These are phyloP conservation scores for Blastobotrys persicus DNA, from an alignment of 1,139 yeast species.

Conservation along the genomic window DNA sequence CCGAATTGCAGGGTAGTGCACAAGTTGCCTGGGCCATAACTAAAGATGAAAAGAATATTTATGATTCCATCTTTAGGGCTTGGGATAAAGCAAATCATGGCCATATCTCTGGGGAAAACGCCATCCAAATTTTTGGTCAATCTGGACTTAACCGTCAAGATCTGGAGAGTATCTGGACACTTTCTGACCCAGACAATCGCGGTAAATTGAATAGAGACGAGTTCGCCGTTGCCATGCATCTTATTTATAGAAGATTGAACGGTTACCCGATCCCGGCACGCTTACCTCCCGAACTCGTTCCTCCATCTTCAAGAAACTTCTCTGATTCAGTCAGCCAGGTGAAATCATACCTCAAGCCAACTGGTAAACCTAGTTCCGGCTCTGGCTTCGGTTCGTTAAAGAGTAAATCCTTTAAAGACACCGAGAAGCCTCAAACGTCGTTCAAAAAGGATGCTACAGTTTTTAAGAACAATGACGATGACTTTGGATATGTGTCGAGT, in stretches of 20 bases:
- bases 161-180: constrained; percentile 87
- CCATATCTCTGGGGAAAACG: constrained; percentile 71
- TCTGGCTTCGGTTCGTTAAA: constrained; percentile 29
- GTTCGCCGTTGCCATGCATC: constrained; percentile 91
- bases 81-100: constrained; percentile 78
- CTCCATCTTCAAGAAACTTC: constrained; percentile 69
- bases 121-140: constrained; percentile 83
- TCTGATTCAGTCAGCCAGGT: constrained; percentile 49
- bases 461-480: constrained; percentile 62
- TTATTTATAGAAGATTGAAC: constrained; percentile 78
- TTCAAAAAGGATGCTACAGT: constrained; percentile 51
- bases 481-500: constrained; percentile 62
- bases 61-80: constrained; percentile 82
- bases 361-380: constrained; percentile 23
- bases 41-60: constrained; percentile 79
- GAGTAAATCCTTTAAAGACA: constrained; percentile 31
- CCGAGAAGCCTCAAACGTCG: constrained; percentile 28
- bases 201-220: constrained; percentile 81
- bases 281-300: constrained; percentile 59
- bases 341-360: constrained; percentile 44
- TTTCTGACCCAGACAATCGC: constrained; percentile 86
- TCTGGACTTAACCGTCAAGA: constrained; percentile 85
- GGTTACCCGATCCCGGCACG: constrained; percentile 77
- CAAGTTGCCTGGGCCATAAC: constrained; percentile 68
- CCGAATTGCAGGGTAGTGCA: constrained; percentile 36